Evolutionary conservation across 306 rosid species (phyloP), one percentile per base, ranked within the genome.

Genomic region (Castanea crenata): DNA sequence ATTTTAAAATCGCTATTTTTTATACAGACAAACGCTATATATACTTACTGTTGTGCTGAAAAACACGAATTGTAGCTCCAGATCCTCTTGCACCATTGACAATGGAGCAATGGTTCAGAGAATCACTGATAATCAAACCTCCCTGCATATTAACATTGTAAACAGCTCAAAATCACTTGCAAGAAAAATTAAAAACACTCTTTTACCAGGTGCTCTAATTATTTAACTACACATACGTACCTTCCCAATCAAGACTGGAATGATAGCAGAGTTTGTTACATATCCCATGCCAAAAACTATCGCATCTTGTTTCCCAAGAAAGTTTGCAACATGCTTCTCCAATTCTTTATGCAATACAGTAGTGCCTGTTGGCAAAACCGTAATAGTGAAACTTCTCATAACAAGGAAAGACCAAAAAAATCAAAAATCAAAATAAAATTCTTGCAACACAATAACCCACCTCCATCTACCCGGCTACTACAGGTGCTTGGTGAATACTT

Each of bases 11-110:
- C 46, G 0, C 46, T 41, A 2, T 41, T 41, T 41, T 41, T 41
- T 41, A 8, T 41, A 41, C 46, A 41, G 12, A 8, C 46, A 38
- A 41, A 41, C 46, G 3, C 46, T 41, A 49, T 12, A 49, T n/a
- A 58, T n/a, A 74, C 87, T 86, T 76, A 83, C 89, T 75, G 29
- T 93, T 93, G 79, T 93, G 92, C 79, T 90, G 98, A 79, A 93
- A 91, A 74, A 93, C 98, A n/a, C 95, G 92, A 84, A 93, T 71
- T 23, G 90, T 90, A 79, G 98, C 95, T 68, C 97, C 93, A 23
- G 97, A 91, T 78, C 98, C 98, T 59, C 98, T 83, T 10, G 97
- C 97, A 71, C 98, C 98, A 76, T 93, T 93, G 41, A 93, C 87
- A 72, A 93, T 91, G 29, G 98, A 91, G 86, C 87, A 90, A 81